These are phyloP conservation scores for Trifolium repens DNA, from an alignment of 306 rosid species.

Conservation along the genomic window DNA sequence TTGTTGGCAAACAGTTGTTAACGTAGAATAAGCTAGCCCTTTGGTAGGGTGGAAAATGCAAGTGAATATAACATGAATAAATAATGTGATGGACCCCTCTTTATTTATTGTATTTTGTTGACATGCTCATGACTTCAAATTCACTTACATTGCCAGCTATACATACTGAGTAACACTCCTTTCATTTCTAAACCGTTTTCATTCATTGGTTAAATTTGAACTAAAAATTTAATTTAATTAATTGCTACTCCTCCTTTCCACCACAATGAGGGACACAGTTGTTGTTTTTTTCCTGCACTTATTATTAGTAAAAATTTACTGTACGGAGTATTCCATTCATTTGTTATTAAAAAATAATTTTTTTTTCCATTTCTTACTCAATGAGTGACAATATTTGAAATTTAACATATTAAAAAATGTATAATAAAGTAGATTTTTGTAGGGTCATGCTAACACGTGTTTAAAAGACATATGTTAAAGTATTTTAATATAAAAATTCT, in stretches of 20 bases:
- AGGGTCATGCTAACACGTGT: too few relatives aligned
- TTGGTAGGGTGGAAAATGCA: conserved; percentile 17
- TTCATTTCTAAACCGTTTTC: not conserved
- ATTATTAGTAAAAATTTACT: too few relatives aligned
- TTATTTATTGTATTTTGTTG: conserved; percentile 18
- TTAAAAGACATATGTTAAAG: too few relatives aligned
- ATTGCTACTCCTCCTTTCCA: not conserved
- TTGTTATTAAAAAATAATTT: too few relatives aligned
- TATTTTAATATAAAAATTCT: too few relatives aligned
- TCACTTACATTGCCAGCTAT: conserved; percentile 17
- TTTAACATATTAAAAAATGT: too few relatives aligned
- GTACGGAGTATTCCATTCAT: too few relatives aligned
- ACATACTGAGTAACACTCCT: not conserved
- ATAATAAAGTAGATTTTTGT: too few relatives aligned
- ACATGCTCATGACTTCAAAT: not conserved
- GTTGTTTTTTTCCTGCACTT: not conserved
- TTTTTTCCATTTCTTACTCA: too few relatives aligned
- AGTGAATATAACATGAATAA: not conserved
- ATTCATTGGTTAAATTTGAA: not conserved
- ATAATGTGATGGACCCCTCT: not conserved
- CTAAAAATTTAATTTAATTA: not conserved
- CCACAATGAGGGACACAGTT: not conserved
- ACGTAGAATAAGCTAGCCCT: not conserved
- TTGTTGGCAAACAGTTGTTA: conserved; percentile 3
- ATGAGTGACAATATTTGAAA: too few relatives aligned